Evolutionary conservation across 1,139 yeast species (phyloP), one percentile per base, ranked within the genome.

Genomic region (Arxiozyma telluris): DNA sequence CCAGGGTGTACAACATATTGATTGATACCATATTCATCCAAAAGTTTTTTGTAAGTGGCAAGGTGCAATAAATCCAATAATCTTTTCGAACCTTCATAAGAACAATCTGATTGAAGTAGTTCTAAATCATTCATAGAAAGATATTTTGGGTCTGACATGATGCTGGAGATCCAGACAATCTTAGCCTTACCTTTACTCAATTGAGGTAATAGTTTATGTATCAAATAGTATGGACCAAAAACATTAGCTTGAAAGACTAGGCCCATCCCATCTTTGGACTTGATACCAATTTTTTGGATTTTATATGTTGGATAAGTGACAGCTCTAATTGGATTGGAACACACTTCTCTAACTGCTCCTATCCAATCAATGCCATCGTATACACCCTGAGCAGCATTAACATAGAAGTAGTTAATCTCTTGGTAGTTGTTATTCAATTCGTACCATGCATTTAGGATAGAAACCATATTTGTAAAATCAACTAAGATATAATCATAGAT

Each of bases 1-100:
- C 99, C 99, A 0, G 99, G 99, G 59, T 93, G 97, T 9, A 87
- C 83, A 48, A 93, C 73, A 70, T 86, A 88, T 64, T 87, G 91
- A 47, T 74, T 74, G 51, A 93, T 80, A 1, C 82, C 84, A 54
- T 76, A 63, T 17, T 76, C 62, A 38, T 71, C 62, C 17, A 41
- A 42, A 62, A 87, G 71, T 22, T 72, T 62, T 56, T 79, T 67
- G 66, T 79, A 85, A 1, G 89, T 80, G 5, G 88, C 91, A 50
- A 78, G 69, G 69, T 93, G 98, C 51, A 90, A 71, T 56, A 91
- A 76, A 67, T 94, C 98, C 44, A 93, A 83, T 58, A 87, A 74
- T 63, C 96, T 76, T 67, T 94, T 94, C 1, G 98, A 89, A 5
- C 96, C 96, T 68, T 91, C 98, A 66, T 93, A 94, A 9, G 96